Evolutionary conservation across 2,329 filamentous ascomycete genomes (phyloP), one percentile per base, ranked within the genome.

Genomic region (Pseudocercospora fuligena): DNA sequence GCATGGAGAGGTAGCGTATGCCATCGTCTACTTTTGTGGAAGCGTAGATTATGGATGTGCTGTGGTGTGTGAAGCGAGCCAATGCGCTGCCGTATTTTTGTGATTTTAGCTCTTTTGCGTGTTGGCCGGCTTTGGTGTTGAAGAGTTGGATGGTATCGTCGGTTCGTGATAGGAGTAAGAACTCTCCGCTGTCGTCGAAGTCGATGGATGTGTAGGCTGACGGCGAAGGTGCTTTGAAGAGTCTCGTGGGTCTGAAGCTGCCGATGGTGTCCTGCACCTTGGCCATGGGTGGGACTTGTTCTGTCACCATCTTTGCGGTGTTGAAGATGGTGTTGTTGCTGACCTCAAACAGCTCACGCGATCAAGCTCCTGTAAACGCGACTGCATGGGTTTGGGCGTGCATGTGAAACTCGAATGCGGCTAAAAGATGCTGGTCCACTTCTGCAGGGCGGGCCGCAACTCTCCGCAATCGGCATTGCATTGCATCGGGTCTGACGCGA

Each of bases 31-130:
- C 89, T 78, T 97, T 97, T 12, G 95, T 99, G 77, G 92, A 97
- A 60, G 95, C 94, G 76, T 98, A 97, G 66, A 99, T 89, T 76
- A 99, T 93, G 77, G 92, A 94, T 23, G 92, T 92, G 71, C 90
- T 90, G 67, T 94, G 92, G 78, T 98, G 95, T 0, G 94, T 97
- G 79, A 98, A 99, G 73, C 92, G 91, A 43, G 95, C 95, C 64
- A 97, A 86, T 78, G 97, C 95, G 19, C 93, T 93, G 66, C 95
- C 95, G 75, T 99, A 99, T 78, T 99, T 99, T 78, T 98, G 97
- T 81, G 92, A 96, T 60, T 96, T 89, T 56, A 97, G 86, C 66
- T 90, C 90, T 82, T 98, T 98, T 56, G 93, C 92, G 73, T 93
- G 90, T 67, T 92, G 91, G 4, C 95, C 95, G 71, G 97, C 93